Evolutionary conservation across 1,284 basidiomycete genomes (phyloP).

Genomic region (Gomphus bonarii): DNA sequence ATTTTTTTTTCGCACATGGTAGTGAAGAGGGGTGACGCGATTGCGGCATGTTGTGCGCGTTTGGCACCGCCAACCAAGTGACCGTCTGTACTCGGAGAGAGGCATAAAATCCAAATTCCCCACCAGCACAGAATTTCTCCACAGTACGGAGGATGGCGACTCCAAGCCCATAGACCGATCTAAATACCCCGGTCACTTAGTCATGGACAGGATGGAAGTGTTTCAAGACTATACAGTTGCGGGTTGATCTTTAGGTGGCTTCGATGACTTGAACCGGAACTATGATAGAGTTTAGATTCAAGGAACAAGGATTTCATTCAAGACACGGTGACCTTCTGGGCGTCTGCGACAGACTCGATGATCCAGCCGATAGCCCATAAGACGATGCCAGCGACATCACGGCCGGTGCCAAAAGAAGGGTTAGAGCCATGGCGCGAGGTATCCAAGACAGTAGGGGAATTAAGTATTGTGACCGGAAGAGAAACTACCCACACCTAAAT

Average conservation of each 20-base stretch:
- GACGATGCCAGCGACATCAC: constrained; percentile 62
- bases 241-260: constrained; percentile 42
- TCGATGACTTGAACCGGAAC: constrained; percentile 45
- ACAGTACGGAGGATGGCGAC: constrained; percentile 66
- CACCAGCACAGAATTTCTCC: constrained; percentile 70
- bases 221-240: constrained; percentile 27
- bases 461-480: constrained; percentile 53
- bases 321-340: constrained; percentile 45
- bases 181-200: constrained; percentile 15
- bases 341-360: constrained; percentile 52
- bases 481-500: constrained; percentile 59
- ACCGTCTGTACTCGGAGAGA: constrained; percentile 46
- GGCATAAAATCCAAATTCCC: constrained; percentile 58
- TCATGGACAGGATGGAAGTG: neutral
- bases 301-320: neutral
- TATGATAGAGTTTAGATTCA: constrained; percentile 16
- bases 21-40: constrained; percentile 58
- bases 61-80: constrained; percentile 29
- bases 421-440: constrained; percentile 31
- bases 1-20: constrained; percentile 34
- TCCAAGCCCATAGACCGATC: constrained; percentile 49
- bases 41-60: constrained; percentile 47
- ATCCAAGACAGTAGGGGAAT: constrained; percentile 56
- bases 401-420: constrained; percentile 47
- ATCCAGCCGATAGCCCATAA: constrained; percentile 54